Conservation (phyloP, 495 filamentous ascomycete genomes). For the Melanomma pulvis-pyrius region DNA sequence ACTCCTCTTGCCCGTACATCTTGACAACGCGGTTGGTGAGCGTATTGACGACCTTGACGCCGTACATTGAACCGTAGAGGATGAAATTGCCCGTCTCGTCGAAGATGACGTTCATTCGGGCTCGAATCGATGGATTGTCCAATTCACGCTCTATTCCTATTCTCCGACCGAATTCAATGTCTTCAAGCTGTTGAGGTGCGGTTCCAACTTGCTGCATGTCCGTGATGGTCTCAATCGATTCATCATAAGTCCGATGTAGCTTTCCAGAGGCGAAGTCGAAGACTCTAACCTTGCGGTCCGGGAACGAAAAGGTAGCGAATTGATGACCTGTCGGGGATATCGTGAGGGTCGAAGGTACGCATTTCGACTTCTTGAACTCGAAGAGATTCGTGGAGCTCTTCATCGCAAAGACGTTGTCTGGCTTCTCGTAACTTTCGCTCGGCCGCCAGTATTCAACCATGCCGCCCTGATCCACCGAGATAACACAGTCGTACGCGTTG, state of each 20-base stretch:
- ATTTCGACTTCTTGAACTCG: slow-evolving; percentile 93
- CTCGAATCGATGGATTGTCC: slow-evolving; percentile 66
- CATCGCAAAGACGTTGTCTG: slow-evolving; percentile 83
- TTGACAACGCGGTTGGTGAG: slow-evolving; percentile 88
- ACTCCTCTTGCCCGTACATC: slow-evolving; percentile 85
- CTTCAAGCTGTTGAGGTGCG: slow-evolving; percentile 73
- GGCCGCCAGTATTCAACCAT: slow-evolving; percentile 98
- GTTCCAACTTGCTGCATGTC: slow-evolving; percentile 96
- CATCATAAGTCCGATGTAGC: slow-evolving; percentile 89
- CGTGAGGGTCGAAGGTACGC: slow-evolving; percentile 78
- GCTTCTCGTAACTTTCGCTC: slow-evolving; percentile 79
- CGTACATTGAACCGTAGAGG: slow-evolving; percentile 87
- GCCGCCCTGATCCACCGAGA: slow-evolving; percentile 85
- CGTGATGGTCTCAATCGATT: slow-evolving; percentile 80
- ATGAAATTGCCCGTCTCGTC: slow-evolving; percentile 97
- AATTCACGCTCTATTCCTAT: slow-evolving; percentile 87
- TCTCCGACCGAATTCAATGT: slow-evolving; percentile 88
- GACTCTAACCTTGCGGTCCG: slow-evolving; percentile 86
- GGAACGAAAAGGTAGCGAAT: slow-evolving; percentile 89
- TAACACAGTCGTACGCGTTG: slow-evolving; percentile 80
- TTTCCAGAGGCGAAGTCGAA: slow-evolving; percentile 92
- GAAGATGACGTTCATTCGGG: slow-evolving; percentile 83
- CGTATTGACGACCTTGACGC: slow-evolving; percentile 92
- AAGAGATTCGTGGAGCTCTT: slow-evolving; percentile 94
- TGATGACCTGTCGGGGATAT: slow-evolving; percentile 82